These are phyloP conservation scores for Phytomonas serpens DNA, from an alignment of 208 protist species.

Conservation along the genomic window DNA sequence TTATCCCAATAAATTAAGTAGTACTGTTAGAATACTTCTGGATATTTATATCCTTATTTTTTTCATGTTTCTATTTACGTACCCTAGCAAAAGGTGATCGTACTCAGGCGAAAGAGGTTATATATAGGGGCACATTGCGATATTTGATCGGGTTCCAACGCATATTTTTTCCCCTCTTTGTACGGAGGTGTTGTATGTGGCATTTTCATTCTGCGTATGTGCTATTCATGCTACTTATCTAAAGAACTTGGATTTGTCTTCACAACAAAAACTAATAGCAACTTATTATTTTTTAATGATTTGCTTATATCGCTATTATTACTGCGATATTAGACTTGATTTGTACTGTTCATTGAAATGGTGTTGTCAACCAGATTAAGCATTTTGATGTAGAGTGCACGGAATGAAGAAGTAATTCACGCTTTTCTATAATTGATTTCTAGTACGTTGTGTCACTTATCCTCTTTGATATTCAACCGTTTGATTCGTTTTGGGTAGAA, in stretches of 20 bases:
- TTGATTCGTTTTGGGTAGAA: not conserved
- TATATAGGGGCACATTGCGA: not conserved
- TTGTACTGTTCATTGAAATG: not conserved
- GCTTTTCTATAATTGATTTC: slow-evolving; percentile 1
- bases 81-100: not conserved
- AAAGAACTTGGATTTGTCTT: slow-evolving; percentile 5
- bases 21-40: not conserved
- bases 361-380: not conserved
- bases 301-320: too few species aligned
- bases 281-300: too few species aligned
- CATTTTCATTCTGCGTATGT: not conserved
- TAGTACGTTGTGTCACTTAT: not conserved
- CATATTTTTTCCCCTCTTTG: not conserved
- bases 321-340: not conserved
- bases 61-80: not conserved
- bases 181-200: not conserved
- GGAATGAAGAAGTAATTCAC: not conserved
- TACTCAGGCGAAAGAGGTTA: not conserved
- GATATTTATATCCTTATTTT: not conserved
- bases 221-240: not conserved
- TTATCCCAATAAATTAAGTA: not conserved
- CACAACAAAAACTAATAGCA: not conserved
- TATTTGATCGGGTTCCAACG: not conserved
- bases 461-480: not conserved
- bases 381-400: not conserved